Evolutionary conservation across 2,329 filamentous ascomycete genomes (phyloP), one percentile per base, ranked within the genome.

Genomic region (Cryphonectria nitschkei): DNA sequence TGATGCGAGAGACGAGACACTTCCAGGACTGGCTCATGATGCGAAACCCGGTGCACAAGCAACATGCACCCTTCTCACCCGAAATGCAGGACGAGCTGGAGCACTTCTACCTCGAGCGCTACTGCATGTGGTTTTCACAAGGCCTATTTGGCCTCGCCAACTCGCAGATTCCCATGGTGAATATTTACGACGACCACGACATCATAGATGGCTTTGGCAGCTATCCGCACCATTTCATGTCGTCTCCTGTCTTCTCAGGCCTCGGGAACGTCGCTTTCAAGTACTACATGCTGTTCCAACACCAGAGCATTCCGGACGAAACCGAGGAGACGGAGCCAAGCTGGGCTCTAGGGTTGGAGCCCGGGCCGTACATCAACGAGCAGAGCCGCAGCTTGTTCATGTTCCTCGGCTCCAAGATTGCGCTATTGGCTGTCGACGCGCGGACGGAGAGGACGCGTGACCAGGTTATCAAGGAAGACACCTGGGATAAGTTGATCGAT

Each of bases 211-310:
- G 97, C 0, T 99, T 92, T 78, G 96, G 96, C 8, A 97, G 94
- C 0, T 99, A 98, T 79, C 91, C 95, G 4, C 89, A 98, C 75
- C 89, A 93, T 75, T 96, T 97, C 77, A 98, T 98, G 94, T 89
- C 88, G 74, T 93, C 93, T 2, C 92, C 93, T 0, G 93, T 98
- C 0, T 97, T 99, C 79, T 92, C 91, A 2, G 96, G 97, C 0
- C 81, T 99, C 11, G 97, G 96, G 2, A 92, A 92, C 52, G 90
- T 98, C 65, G 95, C 95, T 0, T 98, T 96, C 87, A 99, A 99
- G 80, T 99, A 98, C 81, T 99, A 99, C 77, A 92, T 99, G 90
- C 87, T 99, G 11, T 99, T 99, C 83, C 96, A 99, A 80, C 96
- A 99, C 76, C 97, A 99, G 80, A 97, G 92, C 75, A 85, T 97